These are phyloP conservation scores for Chlamydomonas sp. DNA, from an alignment of 139 green algal genomes.

Conservation along the genomic window DNA sequence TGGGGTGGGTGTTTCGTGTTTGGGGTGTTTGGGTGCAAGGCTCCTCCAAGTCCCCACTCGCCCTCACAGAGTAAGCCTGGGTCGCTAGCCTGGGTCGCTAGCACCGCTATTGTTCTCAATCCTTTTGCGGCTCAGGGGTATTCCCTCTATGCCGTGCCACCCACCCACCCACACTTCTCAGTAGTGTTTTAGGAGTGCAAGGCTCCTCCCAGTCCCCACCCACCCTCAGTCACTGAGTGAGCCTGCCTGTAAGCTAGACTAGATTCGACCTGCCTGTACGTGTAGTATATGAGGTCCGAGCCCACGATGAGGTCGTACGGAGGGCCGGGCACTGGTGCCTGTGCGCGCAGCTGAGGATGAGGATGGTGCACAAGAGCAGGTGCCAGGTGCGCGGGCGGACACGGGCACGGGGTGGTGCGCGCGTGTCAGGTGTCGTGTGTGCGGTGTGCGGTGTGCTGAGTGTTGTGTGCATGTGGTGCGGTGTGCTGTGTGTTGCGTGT, in stretches of 20 bases:
- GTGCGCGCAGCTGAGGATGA: background rate
- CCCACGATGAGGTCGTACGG: conserved; percentile 17
- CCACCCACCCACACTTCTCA: background rate
- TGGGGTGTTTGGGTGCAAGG: background rate
- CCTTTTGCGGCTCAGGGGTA: background rate
- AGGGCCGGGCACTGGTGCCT: conserved; percentile 1
- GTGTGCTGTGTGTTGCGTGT: too few species aligned
- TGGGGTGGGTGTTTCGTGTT: background rate
- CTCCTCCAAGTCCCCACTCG: too few species aligned
- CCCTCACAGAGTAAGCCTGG: background rate
- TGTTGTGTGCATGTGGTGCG: too few species aligned
- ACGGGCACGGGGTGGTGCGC: background rate
- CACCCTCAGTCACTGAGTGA: too few species aligned
- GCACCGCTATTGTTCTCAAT: too few species aligned
- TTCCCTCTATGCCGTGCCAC: background rate
- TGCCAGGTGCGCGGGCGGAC: background rate
- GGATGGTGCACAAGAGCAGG: background rate
- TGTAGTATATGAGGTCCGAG: conserved; percentile 22
- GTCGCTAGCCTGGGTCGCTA: background rate
- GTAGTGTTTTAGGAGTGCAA: background rate
- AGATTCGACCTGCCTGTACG: background rate
- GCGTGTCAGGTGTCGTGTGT: too few species aligned
- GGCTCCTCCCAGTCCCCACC: too few species aligned
- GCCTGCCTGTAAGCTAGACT: background rate
- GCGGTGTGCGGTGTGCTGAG: too few species aligned